Evolutionary conservation across 805 yeast species (phyloP).

Genomic region (Kregervanrija delftensis): DNA sequence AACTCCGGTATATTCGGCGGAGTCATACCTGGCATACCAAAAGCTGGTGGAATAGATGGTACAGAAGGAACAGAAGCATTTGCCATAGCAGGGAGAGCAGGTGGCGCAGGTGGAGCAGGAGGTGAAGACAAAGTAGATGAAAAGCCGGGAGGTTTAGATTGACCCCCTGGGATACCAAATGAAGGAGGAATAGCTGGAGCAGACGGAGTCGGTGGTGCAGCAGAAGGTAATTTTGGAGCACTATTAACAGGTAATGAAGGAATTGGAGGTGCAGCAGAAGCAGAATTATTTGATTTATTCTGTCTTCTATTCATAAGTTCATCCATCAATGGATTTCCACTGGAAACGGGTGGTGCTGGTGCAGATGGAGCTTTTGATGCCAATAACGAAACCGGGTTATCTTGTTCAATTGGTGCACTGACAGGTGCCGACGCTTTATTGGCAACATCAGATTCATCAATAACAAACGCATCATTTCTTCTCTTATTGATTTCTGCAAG

Average conservation of each 20-base stretch:
- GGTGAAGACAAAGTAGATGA: not conserved
- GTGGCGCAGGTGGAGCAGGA: constrained; percentile 5
- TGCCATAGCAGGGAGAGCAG: not conserved
- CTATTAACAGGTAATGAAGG: constrained; percentile 14
- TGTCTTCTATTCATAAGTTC: constrained; percentile 10
- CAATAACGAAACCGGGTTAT: constrained; percentile 9
- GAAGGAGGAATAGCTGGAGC: constrained; percentile 13
- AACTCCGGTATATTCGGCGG: constrained; percentile 1
- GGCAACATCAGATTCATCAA: constrained; percentile 29
- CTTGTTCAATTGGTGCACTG: constrained; percentile 19
- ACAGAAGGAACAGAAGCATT: not conserved
- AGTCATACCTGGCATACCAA: constrained; percentile 1
- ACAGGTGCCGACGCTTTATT: constrained; percentile 14
- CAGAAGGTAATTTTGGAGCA: constrained; percentile 13
- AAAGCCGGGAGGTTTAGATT: too few relatives aligned
- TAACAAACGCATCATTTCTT: constrained; percentile 43
- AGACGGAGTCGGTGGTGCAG: constrained; percentile 14
- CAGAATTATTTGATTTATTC: not conserved
- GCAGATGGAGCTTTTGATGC: constrained; percentile 18
- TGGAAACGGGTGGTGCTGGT: constrained; percentile 17
- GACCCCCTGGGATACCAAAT: constrained; percentile 1
- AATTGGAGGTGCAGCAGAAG: constrained; percentile 6
- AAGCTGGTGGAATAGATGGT: constrained; percentile 6
- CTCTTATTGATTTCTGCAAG: constrained; percentile 51
- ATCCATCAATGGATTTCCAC: constrained; percentile 11